Base-by-base conservation (phyloP, 768 basidiomycete species). In the Kwoniella dendrophila region DNA sequence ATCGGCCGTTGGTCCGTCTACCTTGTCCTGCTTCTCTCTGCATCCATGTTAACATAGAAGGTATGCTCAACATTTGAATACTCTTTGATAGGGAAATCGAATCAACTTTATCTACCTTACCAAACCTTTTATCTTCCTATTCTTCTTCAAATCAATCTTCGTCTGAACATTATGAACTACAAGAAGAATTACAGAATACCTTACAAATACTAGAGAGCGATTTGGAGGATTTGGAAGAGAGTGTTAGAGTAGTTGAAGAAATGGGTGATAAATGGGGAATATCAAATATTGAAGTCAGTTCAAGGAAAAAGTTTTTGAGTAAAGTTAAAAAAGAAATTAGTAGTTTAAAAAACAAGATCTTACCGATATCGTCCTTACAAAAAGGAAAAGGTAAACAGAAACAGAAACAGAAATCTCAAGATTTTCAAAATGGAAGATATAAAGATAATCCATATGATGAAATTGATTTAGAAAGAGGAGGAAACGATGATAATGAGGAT, bases 221-320 rank as follows among this genome's bases (percentile, higher is more conserved):
- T 80, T 76, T 95, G 24, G 90, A 92, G 63, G 92, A 92, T 75
- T 80, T 98, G n/a, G 93, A 96, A 51, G 91, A 92, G 73, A 92
- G 90, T 72, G 93, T 98, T 44, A 87, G 86, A 76, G 90, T 92
- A 41, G 90, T 96, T 0, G 94, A 95, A 74, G 85, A 86, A 11
- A 88, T 87, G 0, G 92, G 90, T 34, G 88, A 90, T 26, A 85
- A 90, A 80, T 94, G 94, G 77, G 90, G 92, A 6, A 83, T 98
- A 45, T 85, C 87, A 43, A 87, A 89, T 54, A 75, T 80, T 26
- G 92, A 97, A 72, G 90, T 97, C 10, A 81, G 83, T 56, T 83
- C 86, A 57, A 83, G 94, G 63, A 83, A 90, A 59, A 84, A 82
- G 59, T 95, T 95, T 71, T 88, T 97, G 1, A 81, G 82, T 29